Base-by-base conservation (phyloP, 176 grass and related monocot species). In the Ensete glaucum region DNA sequence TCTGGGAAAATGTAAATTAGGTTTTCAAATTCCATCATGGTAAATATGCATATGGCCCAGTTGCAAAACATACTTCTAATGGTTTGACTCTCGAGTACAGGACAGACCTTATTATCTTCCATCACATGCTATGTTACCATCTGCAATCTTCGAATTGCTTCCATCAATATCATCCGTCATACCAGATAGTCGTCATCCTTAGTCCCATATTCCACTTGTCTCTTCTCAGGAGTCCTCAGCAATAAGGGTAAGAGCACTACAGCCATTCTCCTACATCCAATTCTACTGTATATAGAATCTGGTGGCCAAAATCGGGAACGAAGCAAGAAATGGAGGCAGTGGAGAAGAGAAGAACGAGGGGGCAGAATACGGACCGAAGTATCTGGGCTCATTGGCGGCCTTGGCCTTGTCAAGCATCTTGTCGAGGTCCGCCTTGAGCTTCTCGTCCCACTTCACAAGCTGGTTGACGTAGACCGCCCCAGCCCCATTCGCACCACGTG, bases 341-440 rank as follows among this genome's bases (percentile, higher is more conserved):
- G 25, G 29, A 68, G 43, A 78, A 80, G 51, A 63, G 65, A 70
- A 71, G 17, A 65, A 56, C 13, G 29, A 19, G 52, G 34, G 34
- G 34, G 34, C 34, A 43, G 34, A 43, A 43, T 43, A 52, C 54
- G 7, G 52, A 98, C 95, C 90, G 60, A 98, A 85, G 84, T 94
- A 98, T 52, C 95, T 90, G 73, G 81, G 79, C 84, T 98, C 95
- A n/a, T 94, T 98, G 24, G 95, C 95, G 52, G 82, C 86, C 73
- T 85, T 91, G 29, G 95, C 95, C 16, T 84, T 89, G 23, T 91
- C 90, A 26, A 98, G 88, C 60, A 93, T 93, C 86, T 93, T 98
- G 69, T 93, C 90, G 3, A 98, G 95, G 63, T 93, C 95, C 76
- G 84, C 68, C 85, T 94, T 91, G 63, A 98, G 54, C 88, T 94